Percentiles rank a stretch among this genome's conserved stretches.
phyloP scores from a whole-genome alignment of 352 stramenopile species.

The Globisporangium recalcitrans region DNA sequence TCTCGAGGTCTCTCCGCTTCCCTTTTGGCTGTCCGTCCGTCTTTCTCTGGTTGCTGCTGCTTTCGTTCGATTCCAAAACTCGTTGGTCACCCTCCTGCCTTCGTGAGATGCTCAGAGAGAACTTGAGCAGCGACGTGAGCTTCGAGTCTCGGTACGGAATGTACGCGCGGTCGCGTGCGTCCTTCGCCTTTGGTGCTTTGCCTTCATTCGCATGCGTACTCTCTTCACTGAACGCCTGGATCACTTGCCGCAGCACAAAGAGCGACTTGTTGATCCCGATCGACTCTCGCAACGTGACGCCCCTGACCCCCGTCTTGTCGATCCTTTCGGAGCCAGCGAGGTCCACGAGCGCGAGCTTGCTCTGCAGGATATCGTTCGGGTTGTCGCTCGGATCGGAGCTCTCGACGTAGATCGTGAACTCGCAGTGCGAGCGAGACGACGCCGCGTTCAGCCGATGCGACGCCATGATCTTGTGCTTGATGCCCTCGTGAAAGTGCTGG shows the following conservation, averaged over 20 bases:
- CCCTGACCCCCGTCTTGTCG: slow-evolving; percentile 50
- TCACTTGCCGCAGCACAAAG: slow-evolving; percentile 53
- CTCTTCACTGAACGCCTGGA: slow-evolving; percentile 47
- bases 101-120: slow-evolving; percentile 27
- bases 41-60: slow-evolving; percentile 4
- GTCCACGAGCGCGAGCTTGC: slow-evolving; percentile 56
- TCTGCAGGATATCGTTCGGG: slow-evolving; percentile 33
- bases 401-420: slow-evolving; percentile 55
- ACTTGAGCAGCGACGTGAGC: slow-evolving; percentile 56
- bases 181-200: not conserved
- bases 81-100: not conserved
- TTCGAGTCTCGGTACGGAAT: slow-evolving; percentile 66
- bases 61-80: not conserved
- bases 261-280: slow-evolving; percentile 69
- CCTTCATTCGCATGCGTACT: not conserved
- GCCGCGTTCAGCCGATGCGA: slow-evolving; percentile 50
- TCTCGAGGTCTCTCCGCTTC: slow-evolving; percentile 21
- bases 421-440: slow-evolving; percentile 48
- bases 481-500: slow-evolving; percentile 43
- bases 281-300: slow-evolving; percentile 45
- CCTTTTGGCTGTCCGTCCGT: not conserved
- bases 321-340: slow-evolving; percentile 60
- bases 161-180: slow-evolving; percentile 16
- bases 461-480: slow-evolving; percentile 60
- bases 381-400: slow-evolving; percentile 30